Evolutionary conservation across 2,329 filamentous ascomycete species (phyloP), one percentile per base, ranked within the genome.

Genomic region (Sordariomycetes sp.): DNA sequence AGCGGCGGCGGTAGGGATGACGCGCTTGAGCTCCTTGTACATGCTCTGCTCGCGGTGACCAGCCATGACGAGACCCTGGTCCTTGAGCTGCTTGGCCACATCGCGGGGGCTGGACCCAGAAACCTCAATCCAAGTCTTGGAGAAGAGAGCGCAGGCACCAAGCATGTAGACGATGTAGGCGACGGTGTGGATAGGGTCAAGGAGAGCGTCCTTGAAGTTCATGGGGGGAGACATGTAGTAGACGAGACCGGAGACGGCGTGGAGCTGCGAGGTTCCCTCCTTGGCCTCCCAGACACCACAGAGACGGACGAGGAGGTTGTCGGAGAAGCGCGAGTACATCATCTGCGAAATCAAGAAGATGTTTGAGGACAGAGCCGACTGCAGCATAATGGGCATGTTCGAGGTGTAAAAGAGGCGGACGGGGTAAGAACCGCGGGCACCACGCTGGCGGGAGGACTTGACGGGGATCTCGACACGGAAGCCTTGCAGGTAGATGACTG

Each of bases 351-450:
- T 87, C 45, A 98, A 72, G 80, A 98, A 98, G 66, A 98, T 79
- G 75, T 98, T 98, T 74, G 90, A 95, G 47, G 86, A 94, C 48
- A 98, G 79, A 49, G 92, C 92, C 31, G 90, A 96, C 72, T 98
- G 93, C 61, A 98, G 76, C 92, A 98, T 98, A 68, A 98, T 98
- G 58, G 92, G 92, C 93, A 98, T 98, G 82, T 98, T 98, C 62
- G 88, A 95, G 58, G 92, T 98, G 72, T 98, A 98, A 79, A 98
- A 98, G 40, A 98, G 85, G 56, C 93, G 90, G 62, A 98, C 79
- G 53, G 92, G 92, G 77, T 96, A 98, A 26, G 88, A 94, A 55
- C 90, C 93, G 54, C 92, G 90, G 60, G 94, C 92, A 64, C 92
- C 92, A 74, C 92, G 88, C 77, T 98, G 92, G 68, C 92, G 88